Base-by-base conservation (phyloP, 352 stramenopile genomes). In the Nothophytophthora sp. region DNA sequence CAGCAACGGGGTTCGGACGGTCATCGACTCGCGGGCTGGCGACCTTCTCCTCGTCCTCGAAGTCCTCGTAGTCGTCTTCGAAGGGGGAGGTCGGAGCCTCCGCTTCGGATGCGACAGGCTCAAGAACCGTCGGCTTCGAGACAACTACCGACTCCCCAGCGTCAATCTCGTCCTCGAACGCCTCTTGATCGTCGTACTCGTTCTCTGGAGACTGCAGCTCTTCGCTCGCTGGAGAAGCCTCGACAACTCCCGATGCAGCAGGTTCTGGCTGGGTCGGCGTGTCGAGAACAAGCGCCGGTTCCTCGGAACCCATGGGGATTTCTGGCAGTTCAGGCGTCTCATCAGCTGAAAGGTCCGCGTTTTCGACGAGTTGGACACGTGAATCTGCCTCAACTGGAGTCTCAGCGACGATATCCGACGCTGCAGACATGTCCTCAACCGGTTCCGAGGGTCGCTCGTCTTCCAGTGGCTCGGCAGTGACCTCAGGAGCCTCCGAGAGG, bases 31-130 rank as follows among this genome's bases (percentile, higher is more conserved):
- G 22, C 54, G n/a, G n/a, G n/a, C n/a, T 42, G 20, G 61, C 46
- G 13, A 34, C 45, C 8, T 79, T 58, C 9, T 78, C 70, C 2
- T 73, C 67, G 18, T 73, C 60, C n/a, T 76, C 69, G 16, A 77
- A 82, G 13, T 82, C 76, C 34, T 88, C 78, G 33, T 82, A 81
- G 1, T 71, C 72, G 22, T 64, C 55, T 33, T 81, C 57, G 16
- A 50, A 46, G 22, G 54, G 23, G 35, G 42, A 34, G 36, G 35
- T 24, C n/a, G 38, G 32, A 23, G 13, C 46, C 7, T 55, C 43
- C 4, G 22, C 52, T 16, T 8, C 30, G 38, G 33, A 28, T 48
- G 24, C 27, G 4, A 8, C 16, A 20, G 37, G 32, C 3, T 16
- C 6, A 20, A 29, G 42, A 6, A 27, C 16, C 27, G 61, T 38